Conservation (phyloP, 2,329 filamentous ascomycete genomes). For the Didymella glomerata region DNA sequence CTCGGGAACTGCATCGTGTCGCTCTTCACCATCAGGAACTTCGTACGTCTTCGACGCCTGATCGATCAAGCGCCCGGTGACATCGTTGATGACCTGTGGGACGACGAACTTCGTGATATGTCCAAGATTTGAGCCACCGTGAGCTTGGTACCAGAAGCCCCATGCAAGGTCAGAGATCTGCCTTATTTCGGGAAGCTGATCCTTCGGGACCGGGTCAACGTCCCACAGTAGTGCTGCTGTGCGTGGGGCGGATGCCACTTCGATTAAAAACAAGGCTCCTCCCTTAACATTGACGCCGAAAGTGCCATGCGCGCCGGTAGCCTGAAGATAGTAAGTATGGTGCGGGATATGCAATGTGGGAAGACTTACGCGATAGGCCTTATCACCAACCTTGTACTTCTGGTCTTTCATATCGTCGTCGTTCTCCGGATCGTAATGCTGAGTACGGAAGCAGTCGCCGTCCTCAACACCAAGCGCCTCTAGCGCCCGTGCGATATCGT, state of each 20-base stretch:
- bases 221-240: conserved; percentile 3
- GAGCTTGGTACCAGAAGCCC: conserved; percentile 19
- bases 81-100: conserved; percentile 10
- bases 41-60: conserved; percentile 1
- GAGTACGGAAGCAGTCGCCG: conserved; percentile 11
- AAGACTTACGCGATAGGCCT: conserved; percentile 8
- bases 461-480: conserved; percentile 12
- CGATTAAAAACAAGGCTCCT: conserved; percentile 22
- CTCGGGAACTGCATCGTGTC: not conserved
- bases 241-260: conserved; percentile 7
- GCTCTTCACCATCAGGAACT: conserved; percentile 2
- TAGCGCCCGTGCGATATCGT: conserved; percentile 8
- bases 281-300: conserved; percentile 19
- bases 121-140: not conserved
- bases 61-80: conserved; percentile 5
- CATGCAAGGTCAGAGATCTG: conserved; percentile 25
- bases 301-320: conserved; percentile 13
- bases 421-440: conserved; percentile 8
- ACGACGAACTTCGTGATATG: conserved; percentile 22
- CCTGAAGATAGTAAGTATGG: conserved; percentile 1
- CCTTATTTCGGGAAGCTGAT: conserved; percentile 11
- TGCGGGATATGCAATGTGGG: not conserved
- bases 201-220: not conserved
- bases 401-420: conserved; percentile 9
- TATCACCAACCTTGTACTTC: conserved; percentile 13